These are phyloP conservation scores for Lasiosphaeria ovina DNA, from an alignment of 495 filamentous ascomycete species.

Conservation along the genomic window DNA sequence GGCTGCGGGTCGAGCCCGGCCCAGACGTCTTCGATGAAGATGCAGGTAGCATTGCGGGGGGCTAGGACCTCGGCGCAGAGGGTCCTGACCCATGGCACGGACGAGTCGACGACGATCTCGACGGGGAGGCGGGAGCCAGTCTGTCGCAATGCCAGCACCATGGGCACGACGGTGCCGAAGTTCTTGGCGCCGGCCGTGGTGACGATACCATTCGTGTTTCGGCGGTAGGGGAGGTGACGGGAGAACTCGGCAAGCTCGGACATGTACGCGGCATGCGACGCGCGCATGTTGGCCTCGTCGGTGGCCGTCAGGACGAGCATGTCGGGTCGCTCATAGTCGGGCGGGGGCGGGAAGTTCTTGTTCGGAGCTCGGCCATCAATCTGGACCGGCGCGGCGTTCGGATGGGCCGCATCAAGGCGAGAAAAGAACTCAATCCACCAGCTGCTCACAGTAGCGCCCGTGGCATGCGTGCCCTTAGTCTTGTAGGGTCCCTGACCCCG, in stretches of 20 bases:
- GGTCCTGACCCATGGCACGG: conserved; percentile 47
- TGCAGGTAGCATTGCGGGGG: conserved; percentile 50
- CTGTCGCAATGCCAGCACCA: conserved; percentile 58
- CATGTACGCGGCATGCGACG: conserved; percentile 45
- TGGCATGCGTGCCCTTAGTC: too few species aligned
- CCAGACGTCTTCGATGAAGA: conserved; percentile 28
- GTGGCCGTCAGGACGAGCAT: neutral
- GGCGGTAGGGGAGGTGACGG: conserved; percentile 42
- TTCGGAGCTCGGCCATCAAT: neutral
- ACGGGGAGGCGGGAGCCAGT: conserved; percentile 56
- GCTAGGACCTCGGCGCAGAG: conserved; percentile 55
- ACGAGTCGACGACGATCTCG: conserved; percentile 55
- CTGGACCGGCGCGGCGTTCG: neutral
- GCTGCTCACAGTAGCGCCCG: conserved; percentile 1
- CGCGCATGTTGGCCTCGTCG: conserved; percentile 7
- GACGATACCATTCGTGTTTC: conserved; percentile 54
- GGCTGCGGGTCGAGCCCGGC: neutral
- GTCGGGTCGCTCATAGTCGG: conserved; percentile 7
- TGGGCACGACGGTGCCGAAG: conserved; percentile 40
- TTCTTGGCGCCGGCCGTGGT: conserved; percentile 36
- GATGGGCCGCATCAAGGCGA: conserved; percentile 14
- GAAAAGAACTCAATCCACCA: conserved; percentile 24
- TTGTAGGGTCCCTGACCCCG: too few species aligned
- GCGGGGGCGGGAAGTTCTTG: conserved; percentile 14
- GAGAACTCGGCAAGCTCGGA: conserved; percentile 33